These are phyloP conservation scores for Erigeron canadensis DNA, from an alignment of 129 eudicot species.

Conservation along the genomic window DNA sequence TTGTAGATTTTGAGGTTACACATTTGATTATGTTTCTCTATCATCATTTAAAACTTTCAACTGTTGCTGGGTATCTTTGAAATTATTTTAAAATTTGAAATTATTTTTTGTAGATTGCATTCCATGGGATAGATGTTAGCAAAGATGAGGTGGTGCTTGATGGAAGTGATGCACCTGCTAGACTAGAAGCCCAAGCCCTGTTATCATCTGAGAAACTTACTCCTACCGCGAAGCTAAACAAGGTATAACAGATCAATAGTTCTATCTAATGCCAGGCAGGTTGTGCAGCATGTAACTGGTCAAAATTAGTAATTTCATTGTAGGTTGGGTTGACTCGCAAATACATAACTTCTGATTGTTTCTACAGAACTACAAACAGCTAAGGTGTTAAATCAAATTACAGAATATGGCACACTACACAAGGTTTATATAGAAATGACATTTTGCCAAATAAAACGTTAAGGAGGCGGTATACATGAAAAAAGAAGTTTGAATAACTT, in stretches of 20 bases:
- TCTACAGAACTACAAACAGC: background rate
- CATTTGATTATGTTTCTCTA: slow-evolving; percentile 12
- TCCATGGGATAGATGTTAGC: slow-evolving; percentile 80
- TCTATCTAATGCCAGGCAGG: background rate
- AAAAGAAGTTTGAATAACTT: background rate
- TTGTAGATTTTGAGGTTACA: slow-evolving; percentile 85
- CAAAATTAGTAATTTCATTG: background rate
- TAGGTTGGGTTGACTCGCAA: background rate
- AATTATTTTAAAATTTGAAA: background rate
- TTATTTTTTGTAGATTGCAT: slow-evolving; percentile 50
- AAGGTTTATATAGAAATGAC: background rate
- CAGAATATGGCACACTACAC: background rate
- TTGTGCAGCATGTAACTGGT: background rate
- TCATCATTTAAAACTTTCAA: slow-evolving; percentile 4
- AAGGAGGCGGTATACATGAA: slow-evolving; percentile 2
- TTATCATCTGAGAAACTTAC: slow-evolving; percentile 83
- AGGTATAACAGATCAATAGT: slow-evolving; percentile 46
- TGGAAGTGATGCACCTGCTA: slow-evolving; percentile 95
- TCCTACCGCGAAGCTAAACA: slow-evolving; percentile 77
- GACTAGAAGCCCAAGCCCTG: slow-evolving; percentile 81
- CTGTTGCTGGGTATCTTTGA: background rate
- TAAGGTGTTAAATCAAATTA: background rate
- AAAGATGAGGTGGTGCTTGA: slow-evolving; percentile 76
- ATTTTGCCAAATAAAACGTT: background rate
- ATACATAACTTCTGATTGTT: background rate